Conservation (phyloP, 768 basidiomycete genomes). For the Suillus subaureus region DNA sequence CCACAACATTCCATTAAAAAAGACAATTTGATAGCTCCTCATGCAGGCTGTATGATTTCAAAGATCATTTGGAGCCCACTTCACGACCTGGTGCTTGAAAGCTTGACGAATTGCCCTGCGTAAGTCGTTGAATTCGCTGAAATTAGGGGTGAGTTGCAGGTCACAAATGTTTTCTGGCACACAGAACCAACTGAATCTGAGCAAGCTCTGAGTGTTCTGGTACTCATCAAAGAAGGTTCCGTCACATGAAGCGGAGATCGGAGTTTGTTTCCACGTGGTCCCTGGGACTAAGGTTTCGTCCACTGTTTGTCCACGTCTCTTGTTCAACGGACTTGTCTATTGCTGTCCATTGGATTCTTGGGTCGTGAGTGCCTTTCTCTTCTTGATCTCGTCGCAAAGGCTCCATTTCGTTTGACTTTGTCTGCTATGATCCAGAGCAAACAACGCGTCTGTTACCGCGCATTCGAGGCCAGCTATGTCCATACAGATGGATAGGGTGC, state of each 20-base stretch:
- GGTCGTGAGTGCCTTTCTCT: slow-evolving; percentile 1
- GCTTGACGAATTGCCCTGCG: background rate
- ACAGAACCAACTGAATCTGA: background rate
- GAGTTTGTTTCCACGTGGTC: slow-evolving; percentile 8
- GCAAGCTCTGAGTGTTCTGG: background rate
- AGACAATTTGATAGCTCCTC: background rate
- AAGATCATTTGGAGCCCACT: background rate
- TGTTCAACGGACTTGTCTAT: slow-evolving; percentile 7
- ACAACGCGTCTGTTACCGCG: background rate
- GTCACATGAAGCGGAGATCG: background rate
- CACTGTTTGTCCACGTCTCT: slow-evolving; percentile 9
- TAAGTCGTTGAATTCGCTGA: background rate
- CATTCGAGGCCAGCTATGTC: slow-evolving; percentile 18
- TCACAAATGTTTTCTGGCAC: background rate
- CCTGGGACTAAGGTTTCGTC: slow-evolving; percentile 6
- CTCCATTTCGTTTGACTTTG: slow-evolving; percentile 3
- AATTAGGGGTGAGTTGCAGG: background rate
- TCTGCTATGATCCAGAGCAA: slow-evolving; percentile 6
- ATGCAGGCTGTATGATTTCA: background rate
- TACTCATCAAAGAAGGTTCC: background rate
- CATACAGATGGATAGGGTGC: slow-evolving; percentile 31
- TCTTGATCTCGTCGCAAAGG: background rate
- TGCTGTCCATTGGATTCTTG: slow-evolving; percentile 7
- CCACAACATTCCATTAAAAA: background rate
- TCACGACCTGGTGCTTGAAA: background rate